Base-by-base conservation (phyloP, 306 rosid species). In the Begonia loranthoides region DNA sequence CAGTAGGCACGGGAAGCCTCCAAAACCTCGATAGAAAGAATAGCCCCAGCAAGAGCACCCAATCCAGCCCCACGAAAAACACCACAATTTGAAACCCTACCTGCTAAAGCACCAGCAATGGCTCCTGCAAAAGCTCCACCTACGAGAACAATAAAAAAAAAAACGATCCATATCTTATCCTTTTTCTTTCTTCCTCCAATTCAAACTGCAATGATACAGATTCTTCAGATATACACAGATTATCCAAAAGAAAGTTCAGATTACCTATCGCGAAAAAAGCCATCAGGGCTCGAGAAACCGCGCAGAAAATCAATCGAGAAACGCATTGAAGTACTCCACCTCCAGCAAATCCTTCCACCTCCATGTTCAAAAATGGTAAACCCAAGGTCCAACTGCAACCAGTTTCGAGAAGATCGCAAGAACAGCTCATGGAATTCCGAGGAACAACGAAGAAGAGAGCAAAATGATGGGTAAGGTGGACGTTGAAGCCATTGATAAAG, bases 1-100 rank as follows among this genome's bases (percentile, higher is more conserved):
- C 82, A 79, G 51, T 78, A 81, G 12, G 89, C 92, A 54, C 82
- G 79, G 12, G 84, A 85, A 54, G 87, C 92, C 77, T 85, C 95
- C 54, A 81, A 66, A 15, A 85, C 78, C 75, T 82, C 93, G 3
- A 82, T 58, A 11, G 84, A 78, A 46, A 85, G 79, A 41, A 85
- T 69, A 51, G 95, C 81, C 51, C 95, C 95, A 41, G 87, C 92
- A 66, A 85, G 58, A 17, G 93, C 93, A 53, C 93, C 84, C 65
- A 82, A 61, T 40, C 79, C 80, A 50, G 84, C 79, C 64, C 93
- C 93, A 36, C 84, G 79, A 36, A 79, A 54, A 60, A 81, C 63
- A 55, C 92, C 84, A 36, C 80, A 81, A 48, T 78, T 79, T 15
- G 95, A 81, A 60, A 82, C 84, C 70, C 73, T 81, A 56, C 92